A percentile compares a stretch with the other conserved stretches of the same genome.
phyloP scores from a whole-genome alignment of 768 basidiomycete genomes.

The Boletus fagicola region DNA sequence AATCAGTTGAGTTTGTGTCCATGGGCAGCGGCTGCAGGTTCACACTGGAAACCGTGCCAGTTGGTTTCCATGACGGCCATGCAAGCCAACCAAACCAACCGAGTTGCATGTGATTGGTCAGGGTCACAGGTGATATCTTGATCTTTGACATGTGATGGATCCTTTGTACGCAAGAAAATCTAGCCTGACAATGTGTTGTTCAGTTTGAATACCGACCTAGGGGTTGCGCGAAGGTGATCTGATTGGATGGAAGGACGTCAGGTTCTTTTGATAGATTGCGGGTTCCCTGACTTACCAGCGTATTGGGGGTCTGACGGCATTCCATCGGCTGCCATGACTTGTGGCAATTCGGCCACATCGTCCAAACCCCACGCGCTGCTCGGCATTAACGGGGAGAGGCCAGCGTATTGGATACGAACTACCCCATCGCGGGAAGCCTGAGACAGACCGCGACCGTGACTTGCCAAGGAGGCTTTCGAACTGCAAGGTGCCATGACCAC shows the following conservation, averaged over 20 bases:
- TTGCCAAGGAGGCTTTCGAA: not conserved
- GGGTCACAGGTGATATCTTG: not conserved
- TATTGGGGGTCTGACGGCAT: not conserved
- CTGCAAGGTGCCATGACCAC: not conserved
- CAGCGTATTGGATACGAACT: not conserved
- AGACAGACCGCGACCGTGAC: not conserved
- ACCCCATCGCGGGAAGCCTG: not conserved
- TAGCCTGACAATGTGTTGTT: constrained; percentile 4
- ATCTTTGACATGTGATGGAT: not conserved
- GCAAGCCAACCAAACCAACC: not conserved
- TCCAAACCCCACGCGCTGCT: not conserved
- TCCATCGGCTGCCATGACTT: constrained; percentile 1
- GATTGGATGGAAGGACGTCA: constrained; percentile 5
- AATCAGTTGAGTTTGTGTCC: not conserved
- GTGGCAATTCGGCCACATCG: not conserved
- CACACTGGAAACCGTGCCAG: not conserved
- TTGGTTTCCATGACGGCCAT: constrained; percentile 19
- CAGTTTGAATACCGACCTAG: not conserved
- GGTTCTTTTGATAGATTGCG: not conserved
- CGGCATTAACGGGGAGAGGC: not conserved
- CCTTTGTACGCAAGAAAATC: not conserved
- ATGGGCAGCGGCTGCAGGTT: not conserved
- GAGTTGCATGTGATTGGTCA: not conserved
- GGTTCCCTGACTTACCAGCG: not conserved
- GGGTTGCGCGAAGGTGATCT: constrained; percentile 2